Evolutionary conservation across 352 stramenopile species (phyloP), one percentile per base, ranked within the genome.

Genomic region (Globisporangium emineosum): DNA sequence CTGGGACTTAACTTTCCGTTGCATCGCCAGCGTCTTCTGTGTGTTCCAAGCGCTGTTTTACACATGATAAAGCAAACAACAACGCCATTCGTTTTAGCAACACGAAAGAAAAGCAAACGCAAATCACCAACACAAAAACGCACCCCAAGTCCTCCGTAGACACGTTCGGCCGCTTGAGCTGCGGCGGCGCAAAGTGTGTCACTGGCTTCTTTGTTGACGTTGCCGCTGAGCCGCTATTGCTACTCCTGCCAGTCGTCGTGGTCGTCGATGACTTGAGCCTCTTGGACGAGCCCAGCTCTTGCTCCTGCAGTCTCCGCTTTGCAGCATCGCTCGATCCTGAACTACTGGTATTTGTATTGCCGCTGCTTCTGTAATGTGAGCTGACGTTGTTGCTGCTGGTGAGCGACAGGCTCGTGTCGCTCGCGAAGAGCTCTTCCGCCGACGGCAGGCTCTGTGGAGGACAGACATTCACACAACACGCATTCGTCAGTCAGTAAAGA

Each of bases 71-170:
- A 23, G 25, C 21, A 42, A 30, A 5, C 2, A 30, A 21, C 17
- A 3, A 37, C 17, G 8, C 55, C 17, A 57, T n/a, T n/a, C 8
- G 37, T 21, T 51, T 15, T 15, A 54, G 7, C 13, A 54, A 10
- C 29, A 30, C 33, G 2, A 57, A 42, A 1, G 17, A 53, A 15
- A 5, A 23, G n/a, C 47, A 19, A 15, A 19, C 2, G 25, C 56
- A n/a, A 40, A 1, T n/a, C 5, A 13, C 3, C 42, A 19, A 42
- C 42, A 66, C 17, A 21, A 40, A 27, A 15, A 50, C 78, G 50
- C 47, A 91, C 80, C 73, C 76, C 17, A 74, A 42, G 56, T 93
- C 84, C 68, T 93, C 82, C 0, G 82, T 91, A 2, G 80, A 88
- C 6, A 91, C 78, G 50, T 91, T 91, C 1, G 82, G 82, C 0